phyloP scores from a whole-genome alignment of 352 stramenopile genomes.

The Phytophthora litchii region DNA sequence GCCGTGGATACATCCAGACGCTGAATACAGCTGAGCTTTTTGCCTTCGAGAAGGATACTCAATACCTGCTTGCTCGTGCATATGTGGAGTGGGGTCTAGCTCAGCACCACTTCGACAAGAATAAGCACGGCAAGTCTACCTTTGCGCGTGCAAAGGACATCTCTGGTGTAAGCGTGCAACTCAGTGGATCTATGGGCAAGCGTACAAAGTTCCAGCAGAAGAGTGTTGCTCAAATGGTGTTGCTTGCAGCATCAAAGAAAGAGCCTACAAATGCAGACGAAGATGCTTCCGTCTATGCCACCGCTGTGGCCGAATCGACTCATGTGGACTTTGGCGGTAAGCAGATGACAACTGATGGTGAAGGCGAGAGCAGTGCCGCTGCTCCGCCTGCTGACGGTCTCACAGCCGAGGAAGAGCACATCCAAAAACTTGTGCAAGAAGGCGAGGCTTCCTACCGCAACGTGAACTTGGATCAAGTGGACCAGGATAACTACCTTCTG shows the following conservation, averaged over 20 bases:
- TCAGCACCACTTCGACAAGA: conserved; percentile 92
- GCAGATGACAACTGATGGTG: conserved; percentile 29
- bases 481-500: conserved; percentile 90
- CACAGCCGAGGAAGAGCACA: conserved; percentile 54
- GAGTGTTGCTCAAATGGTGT: conserved; percentile 89
- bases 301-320: conserved; percentile 58
- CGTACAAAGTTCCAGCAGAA: conserved; percentile 96
- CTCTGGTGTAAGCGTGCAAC: conserved; percentile 82
- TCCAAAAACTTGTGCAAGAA: conserved; percentile 68
- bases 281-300: conserved; percentile 58
- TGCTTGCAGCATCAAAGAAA: conserved; percentile 73
- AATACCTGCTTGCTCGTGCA: conserved; percentile 72
- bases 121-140: conserved; percentile 88
- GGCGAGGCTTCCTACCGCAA: conserved; percentile 74
- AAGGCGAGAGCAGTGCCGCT: conserved; percentile 6
- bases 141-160: conserved; percentile 89
- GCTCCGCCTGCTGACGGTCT: conserved; percentile 35
- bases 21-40: conserved; percentile 48
- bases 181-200: conserved; percentile 94
- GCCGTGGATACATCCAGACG: conserved; percentile 59
- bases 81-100: conserved; percentile 95
- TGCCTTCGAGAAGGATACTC: conserved; percentile 37
- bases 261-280: conserved; percentile 35
- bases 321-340: conserved; percentile 75
- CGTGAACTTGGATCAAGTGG: conserved; percentile 90